Evolutionary conservation across 768 basidiomycete species (phyloP).

Genomic region (Mycena belliarum): DNA sequence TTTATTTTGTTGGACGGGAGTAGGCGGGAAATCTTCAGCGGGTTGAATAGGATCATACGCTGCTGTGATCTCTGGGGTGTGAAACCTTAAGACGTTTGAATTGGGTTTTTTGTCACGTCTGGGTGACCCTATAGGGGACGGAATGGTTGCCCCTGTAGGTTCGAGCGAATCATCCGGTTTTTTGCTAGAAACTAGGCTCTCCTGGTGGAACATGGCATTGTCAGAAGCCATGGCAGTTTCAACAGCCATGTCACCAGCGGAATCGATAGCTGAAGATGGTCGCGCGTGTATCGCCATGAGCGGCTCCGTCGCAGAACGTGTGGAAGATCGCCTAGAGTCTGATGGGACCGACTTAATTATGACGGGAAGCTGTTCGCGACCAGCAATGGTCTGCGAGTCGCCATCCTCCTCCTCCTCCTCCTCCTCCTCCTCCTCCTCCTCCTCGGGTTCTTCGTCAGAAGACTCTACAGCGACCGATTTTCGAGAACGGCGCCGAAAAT

Average conservation of each 20-base stretch:
- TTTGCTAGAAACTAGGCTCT: not conserved
- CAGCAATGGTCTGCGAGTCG: conserved; percentile 32
- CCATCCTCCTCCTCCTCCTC: conserved; percentile 44
- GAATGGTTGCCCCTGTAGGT: not conserved
- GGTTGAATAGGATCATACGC: conserved; percentile 47
- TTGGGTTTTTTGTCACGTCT: not conserved
- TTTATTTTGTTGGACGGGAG: conserved; percentile 18
- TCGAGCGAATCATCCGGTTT: not conserved
- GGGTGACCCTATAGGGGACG: not conserved
- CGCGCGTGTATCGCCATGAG: conserved; percentile 3
- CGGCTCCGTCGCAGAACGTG: conserved; percentile 3
- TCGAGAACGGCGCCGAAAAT: conserved; percentile 28
- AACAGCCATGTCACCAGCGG: conserved; percentile 35
- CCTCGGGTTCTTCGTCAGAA: conserved; percentile 41
- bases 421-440: conserved; percentile 46
- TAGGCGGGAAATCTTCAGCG: conserved; percentile 34
- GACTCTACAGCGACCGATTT: conserved; percentile 33
- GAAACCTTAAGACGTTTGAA: not conserved
- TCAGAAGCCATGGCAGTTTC: conserved; percentile 37
- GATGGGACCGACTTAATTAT: not conserved
- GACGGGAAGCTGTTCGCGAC: not conserved
- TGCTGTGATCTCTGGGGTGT: not conserved
- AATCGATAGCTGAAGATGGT: conserved; percentile 19
- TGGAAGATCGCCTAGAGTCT: not conserved
- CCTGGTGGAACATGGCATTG: conserved; percentile 25